A percentile compares a stretch with the other conserved stretches of the same genome.
These are phyloP conservation scores for Ascochyta pisi DNA, from an alignment of 2,329 filamentous ascomycete genomes.

Conservation along the genomic window DNA sequence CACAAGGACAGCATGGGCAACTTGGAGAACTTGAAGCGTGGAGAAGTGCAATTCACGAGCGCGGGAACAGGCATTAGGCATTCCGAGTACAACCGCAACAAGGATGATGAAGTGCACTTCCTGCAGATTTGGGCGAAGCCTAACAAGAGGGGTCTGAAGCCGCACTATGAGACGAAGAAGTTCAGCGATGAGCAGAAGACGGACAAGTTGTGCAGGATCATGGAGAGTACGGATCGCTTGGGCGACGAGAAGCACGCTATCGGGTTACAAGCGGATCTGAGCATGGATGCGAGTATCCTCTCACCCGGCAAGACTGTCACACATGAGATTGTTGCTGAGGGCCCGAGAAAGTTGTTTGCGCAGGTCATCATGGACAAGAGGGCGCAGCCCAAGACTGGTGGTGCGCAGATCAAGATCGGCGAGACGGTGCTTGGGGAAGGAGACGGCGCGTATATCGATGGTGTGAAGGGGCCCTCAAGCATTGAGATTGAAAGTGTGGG, in stretches of 20 bases:
- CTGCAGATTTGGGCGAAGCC: conserved; percentile 89
- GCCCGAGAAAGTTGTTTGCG: conserved; percentile 75
- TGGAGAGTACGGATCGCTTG: conserved; percentile 71
- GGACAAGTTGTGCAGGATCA: conserved; percentile 73
- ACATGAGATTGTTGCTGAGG: conserved; percentile 73
- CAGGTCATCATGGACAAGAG: conserved; percentile 74
- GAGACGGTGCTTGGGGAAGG: conserved; percentile 75
- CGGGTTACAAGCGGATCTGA: conserved; percentile 82
- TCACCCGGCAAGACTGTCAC: conserved; percentile 69
- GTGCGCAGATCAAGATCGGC: conserved; percentile 73
- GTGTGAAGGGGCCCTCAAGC: conserved; percentile 51
- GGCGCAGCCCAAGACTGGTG: conserved; percentile 68
- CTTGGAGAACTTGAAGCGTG: conserved; percentile 72
- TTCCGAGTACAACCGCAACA: conserved; percentile 81
- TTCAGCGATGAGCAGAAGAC: conserved; percentile 77
- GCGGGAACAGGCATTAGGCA: conserved; percentile 84
- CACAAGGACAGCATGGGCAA: conserved; percentile 85
- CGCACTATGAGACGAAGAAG: conserved; percentile 76
- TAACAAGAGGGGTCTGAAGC: conserved; percentile 74
- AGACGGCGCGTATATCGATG: conserved; percentile 78
- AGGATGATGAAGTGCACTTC: conserved; percentile 76
- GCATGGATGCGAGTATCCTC: conserved; percentile 81
- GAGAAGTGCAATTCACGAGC: conserved; percentile 89
- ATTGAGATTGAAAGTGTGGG: conserved; percentile 57
- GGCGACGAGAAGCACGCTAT: conserved; percentile 75